Percentiles rank a stretch among this genome's conserved stretches.
Evolutionary conservation across 2,329 filamentous ascomycete genomes (phyloP).

Genomic region (Pyricularia sp.): DNA sequence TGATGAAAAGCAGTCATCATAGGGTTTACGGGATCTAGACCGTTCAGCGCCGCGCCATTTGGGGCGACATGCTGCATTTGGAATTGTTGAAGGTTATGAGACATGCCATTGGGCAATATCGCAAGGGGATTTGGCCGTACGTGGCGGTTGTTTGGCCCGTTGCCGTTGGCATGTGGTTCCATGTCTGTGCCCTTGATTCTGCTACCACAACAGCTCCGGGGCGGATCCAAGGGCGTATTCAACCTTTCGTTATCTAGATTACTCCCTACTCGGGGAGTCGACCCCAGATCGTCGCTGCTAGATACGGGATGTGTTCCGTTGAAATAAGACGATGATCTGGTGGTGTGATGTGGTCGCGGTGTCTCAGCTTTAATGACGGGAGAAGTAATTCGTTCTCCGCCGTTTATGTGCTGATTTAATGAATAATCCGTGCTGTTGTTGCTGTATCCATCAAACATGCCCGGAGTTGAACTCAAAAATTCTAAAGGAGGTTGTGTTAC

Average conservation of each 20-base stretch:
- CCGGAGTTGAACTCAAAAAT: background rate
- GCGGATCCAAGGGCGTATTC: background rate
- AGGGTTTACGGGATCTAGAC: background rate
- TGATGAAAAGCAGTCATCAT: conserved; percentile 1
- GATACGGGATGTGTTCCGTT: background rate
- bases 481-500: background rate
- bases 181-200: background rate
- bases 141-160: background rate
- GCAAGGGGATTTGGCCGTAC: background rate
- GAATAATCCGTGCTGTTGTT: background rate
- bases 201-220: conserved; percentile 2
- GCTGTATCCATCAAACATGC: background rate
- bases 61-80: background rate
- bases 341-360: background rate
- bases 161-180: conserved; percentile 3
- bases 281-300: background rate
- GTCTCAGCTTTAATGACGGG: background rate
- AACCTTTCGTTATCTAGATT: background rate
- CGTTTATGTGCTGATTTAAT: background rate
- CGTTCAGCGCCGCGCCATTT: background rate
- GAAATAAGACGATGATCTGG: background rate
- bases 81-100: background rate
- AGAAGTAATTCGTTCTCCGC: background rate
- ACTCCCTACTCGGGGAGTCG: background rate
- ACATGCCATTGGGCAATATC: background rate